These are phyloP conservation scores for Colletotrichum orchidophilum DNA, from an alignment of 2,329 filamentous ascomycete genomes.

Conservation along the genomic window DNA sequence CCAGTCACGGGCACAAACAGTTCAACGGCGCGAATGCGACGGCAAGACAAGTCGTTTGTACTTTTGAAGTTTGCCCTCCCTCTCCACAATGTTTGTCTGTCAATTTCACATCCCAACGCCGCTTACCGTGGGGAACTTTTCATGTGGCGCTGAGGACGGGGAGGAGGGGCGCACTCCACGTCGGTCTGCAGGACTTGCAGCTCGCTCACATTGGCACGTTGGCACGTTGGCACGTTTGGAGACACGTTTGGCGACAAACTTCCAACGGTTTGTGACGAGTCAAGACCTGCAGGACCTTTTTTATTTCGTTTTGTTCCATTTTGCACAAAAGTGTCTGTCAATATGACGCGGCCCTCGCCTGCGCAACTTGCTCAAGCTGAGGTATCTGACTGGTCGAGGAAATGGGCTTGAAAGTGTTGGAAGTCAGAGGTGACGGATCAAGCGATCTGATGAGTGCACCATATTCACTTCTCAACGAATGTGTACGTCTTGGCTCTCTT, in stretches of 20 bases:
- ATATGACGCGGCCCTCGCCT: not conserved
- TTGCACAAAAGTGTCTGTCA: not conserved
- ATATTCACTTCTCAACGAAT: not conserved
- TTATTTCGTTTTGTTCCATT: not conserved
- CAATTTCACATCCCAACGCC: not conserved
- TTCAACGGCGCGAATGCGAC: not conserved
- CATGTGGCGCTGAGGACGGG: not conserved
- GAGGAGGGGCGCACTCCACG: not conserved
- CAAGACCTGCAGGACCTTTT: not conserved
- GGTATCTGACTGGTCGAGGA: not conserved
- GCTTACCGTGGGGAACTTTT: not conserved
- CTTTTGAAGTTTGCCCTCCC: not conserved
- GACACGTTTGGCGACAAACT: not conserved
- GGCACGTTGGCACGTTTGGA: not conserved
- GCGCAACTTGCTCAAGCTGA: not conserved
- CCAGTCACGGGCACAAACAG: not conserved
- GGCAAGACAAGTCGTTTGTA: not conserved
- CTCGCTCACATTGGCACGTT: not conserved
- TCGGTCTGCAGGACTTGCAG: not conserved
- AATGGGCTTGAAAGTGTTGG: not conserved
- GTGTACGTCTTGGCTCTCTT: not conserved
- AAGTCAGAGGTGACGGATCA: not conserved
- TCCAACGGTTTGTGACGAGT: not conserved
- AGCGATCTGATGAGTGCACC: not conserved
- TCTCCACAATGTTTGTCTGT: not conserved